Evolutionary conservation across 108 stramenopile genomes (phyloP), one percentile per base, ranked within the genome.

Genomic region (Poteriospumella lacustris): DNA sequence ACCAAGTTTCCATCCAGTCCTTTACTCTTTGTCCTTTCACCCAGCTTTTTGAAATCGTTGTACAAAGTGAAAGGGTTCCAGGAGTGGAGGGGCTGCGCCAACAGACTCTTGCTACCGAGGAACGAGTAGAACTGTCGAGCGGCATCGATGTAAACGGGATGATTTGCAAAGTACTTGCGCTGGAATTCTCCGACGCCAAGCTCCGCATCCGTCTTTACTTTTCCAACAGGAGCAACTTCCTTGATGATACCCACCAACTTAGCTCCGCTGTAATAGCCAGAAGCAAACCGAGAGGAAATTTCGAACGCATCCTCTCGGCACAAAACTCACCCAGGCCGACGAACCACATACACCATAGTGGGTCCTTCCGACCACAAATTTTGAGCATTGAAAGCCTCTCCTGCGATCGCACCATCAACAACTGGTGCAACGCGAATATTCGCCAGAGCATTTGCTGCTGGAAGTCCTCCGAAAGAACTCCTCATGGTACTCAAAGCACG

Each of bases 281-380:
- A n/a, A 39, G 72, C 39, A 82, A 75, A 75, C 86, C 87, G 85
- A 91, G 85, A 67, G 78, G 76, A 80, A 80, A 93, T 82, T 59
- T 89, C 88, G 38, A 75, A 87, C 47, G 88, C 92, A 81, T 91
- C 89, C 82, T 93, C 92, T 76, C 92, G 89, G 86, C 92, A 93
- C 75, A 91, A 85, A 0, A 81, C 79, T 91, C 92, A 93, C 44
- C 92, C 92, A 0, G 81, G 78, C 34, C 78, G 28, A 3, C 81
- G 76, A 0, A 82, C 77, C 24, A 82, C 81, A 64, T 44, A 78
- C 52, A 78, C 41, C 1, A 78, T 26, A 64, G 60, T 34, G 36
- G 60, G 60, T 64, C 60, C 24, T 56, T 56, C 19, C 52, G 15
- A 15, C 52, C 52, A 56, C 15, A 56, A 24, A 56, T 15, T 56